Conservation (phyloP, 768 basidiomycete genomes). For the Neoboletus brunneissimus region DNA sequence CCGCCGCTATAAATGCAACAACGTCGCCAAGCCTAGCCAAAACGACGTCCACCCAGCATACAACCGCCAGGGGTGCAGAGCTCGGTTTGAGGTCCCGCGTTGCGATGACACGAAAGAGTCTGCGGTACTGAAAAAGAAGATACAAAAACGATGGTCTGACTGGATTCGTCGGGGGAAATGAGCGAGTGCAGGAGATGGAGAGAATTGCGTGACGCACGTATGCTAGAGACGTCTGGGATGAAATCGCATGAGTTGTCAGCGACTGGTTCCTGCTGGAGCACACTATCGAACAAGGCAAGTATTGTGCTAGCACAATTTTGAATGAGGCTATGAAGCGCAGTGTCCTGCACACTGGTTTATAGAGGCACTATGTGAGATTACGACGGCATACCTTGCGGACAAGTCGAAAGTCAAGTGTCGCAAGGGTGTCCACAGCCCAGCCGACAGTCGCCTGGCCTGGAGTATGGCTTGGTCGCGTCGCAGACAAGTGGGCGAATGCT, state of each 20-base stretch:
- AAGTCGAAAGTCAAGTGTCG: slow-evolving; percentile 29
- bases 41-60: slow-evolving; percentile 67
- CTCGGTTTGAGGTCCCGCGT: slow-evolving; percentile 27
- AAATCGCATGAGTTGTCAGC: slow-evolving; percentile 4
- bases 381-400: slow-evolving; percentile 26
- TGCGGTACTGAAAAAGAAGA: slow-evolving; percentile 52
- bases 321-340: slow-evolving; percentile 32
- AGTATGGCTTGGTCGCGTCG: slow-evolving; percentile 3
- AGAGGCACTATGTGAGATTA: background rate
- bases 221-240: slow-evolving; percentile 12
- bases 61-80: slow-evolving; percentile 32
- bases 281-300: slow-evolving; percentile 28
- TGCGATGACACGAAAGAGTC: slow-evolving; percentile 45
- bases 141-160: slow-evolving; percentile 33
- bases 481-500: slow-evolving; percentile 20
- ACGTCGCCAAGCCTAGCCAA: slow-evolving; percentile 51
- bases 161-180: slow-evolving; percentile 15
- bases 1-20: slow-evolving; percentile 30
- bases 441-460: slow-evolving; percentile 12
- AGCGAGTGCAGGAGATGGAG: background rate
- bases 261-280: slow-evolving; percentile 13
- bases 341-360: slow-evolving; percentile 28
- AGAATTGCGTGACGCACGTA: slow-evolving; percentile 17
- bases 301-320: slow-evolving; percentile 35
- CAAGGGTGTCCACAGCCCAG: slow-evolving; percentile 25